Conservation (phyloP, 2,329 filamentous ascomycete genomes). For the Myriosclerotinia duriaeana region DNA sequence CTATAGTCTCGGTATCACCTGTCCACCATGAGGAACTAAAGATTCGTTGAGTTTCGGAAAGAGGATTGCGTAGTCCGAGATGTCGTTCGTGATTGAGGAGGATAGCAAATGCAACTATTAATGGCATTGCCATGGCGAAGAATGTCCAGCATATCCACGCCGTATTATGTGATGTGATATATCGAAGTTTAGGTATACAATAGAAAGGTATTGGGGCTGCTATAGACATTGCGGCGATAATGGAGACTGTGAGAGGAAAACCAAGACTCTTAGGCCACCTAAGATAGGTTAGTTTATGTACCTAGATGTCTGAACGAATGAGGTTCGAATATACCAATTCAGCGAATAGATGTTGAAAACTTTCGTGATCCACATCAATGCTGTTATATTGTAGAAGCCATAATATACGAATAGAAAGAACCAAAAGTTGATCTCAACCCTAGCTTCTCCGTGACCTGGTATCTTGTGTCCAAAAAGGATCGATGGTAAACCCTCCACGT, state of each 20-base stretch:
- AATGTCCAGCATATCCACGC: conserved; percentile 70
- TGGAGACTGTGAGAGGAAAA: conserved; percentile 61
- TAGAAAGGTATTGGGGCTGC: conserved; percentile 61
- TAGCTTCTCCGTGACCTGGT: conserved; percentile 62
- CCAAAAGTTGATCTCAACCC: conserved; percentile 68
- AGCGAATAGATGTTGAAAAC: conserved; percentile 70
- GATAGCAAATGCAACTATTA: conserved; percentile 64
- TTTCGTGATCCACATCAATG: conserved; percentile 69
- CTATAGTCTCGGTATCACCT: conserved; percentile 50
- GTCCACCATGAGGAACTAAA: conserved; percentile 68
- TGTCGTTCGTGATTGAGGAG: conserved; percentile 64
- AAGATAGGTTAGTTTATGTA: not conserved
- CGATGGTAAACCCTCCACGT: conserved; percentile 31
- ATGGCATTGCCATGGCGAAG: conserved; percentile 66
- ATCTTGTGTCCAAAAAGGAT: conserved; percentile 43
- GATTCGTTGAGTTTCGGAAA: conserved; percentile 66
- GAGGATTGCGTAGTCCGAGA: conserved; percentile 57
- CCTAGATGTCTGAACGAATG: not conserved
- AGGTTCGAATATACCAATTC: conserved; percentile 54
- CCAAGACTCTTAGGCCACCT: conserved; percentile 64
- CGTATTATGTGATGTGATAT: conserved; percentile 61
- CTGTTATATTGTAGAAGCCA: conserved; percentile 66
- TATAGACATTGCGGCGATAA: conserved; percentile 61
- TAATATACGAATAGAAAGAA: conserved; percentile 71
- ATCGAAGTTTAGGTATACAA: conserved; percentile 52